phyloP scores from a whole-genome alignment of 2,329 filamentous ascomycete species.

The Neoascochyta sp. region DNA sequence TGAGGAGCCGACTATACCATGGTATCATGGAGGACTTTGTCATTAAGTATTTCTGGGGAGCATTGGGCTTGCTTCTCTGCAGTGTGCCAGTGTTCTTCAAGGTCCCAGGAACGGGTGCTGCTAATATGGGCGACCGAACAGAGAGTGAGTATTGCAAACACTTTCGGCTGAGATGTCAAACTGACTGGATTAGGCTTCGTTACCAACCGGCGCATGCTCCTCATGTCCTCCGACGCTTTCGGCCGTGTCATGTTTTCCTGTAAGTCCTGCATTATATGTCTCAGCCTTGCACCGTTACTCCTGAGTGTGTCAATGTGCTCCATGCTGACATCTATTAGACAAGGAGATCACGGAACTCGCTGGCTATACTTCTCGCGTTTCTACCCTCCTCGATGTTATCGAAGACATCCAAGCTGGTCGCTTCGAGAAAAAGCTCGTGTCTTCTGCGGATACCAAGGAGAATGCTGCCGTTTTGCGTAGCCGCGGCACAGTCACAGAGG shows the following conservation, averaged over 20 bases:
- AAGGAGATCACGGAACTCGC: conserved; percentile 95
- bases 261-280: too few relatives aligned
- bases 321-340: too few relatives aligned
- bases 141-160: conserved; percentile 47
- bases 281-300: too few relatives aligned
- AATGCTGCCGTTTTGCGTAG: conserved; percentile 80
- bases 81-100: conserved; percentile 96
- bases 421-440: conserved; percentile 96
- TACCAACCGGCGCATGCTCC: conserved; percentile 85
- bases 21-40: conserved; percentile 99
- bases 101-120: conserved; percentile 59
- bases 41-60: conserved; percentile 99
- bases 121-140: conserved; percentile 65
- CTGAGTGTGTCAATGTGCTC: conserved; percentile 87
- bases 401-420: conserved; percentile 84
- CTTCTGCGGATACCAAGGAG: conserved; percentile 74
- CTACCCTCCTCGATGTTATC: conserved; percentile 87
- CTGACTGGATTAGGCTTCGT: conserved; percentile 63
- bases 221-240: conserved; percentile 75
- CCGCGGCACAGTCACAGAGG: conserved; percentile 77
- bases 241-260: conserved; percentile 47
- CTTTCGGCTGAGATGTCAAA: conserved; percentile 5
- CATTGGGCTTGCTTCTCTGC: conserved; percentile 84
- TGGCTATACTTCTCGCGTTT: conserved; percentile 89
- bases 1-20: conserved; percentile 87